Evolutionary conservation across 2,329 filamentous ascomycete genomes (phyloP), one percentile per base, ranked within the genome.

Genomic region (Lizonia empirigonia): DNA sequence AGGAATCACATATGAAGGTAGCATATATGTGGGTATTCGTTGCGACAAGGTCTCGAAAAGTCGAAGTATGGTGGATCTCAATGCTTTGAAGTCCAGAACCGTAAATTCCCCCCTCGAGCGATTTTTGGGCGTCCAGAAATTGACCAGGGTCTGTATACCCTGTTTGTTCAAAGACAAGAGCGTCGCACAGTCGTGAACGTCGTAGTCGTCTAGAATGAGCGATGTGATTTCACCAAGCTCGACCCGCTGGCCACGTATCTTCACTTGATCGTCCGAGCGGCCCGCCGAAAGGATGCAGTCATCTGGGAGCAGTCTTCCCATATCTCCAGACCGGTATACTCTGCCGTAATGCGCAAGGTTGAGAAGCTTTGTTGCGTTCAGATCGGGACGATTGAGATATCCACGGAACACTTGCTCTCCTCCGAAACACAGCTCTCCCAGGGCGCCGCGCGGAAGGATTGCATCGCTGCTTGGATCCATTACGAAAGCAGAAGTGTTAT

Each of bases 341-440:
- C 85, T 83, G 1, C 91, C 91, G 67, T 85, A 88, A 0, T 68
- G 54, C 0, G 85, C 80, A 64, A 95, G 88, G 0, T 84, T 58
- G 38, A 93, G 78, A 52, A 96, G 90, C 60, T 86, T 90, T 10
- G 79, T 74, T 0, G 76, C 71, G 0, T 87, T 90, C 32, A 89
- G 73, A 3, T 81, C 78, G 0, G 83, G 80, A 70, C 82, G 78
- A 50, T 87, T 84, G 22, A 94, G 78, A 64, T 93, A 96, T 1
- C 90, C 90, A 30, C 81, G 78, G 33, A 80, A 83, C 5, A 96
- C 84, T 72, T 96, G 91, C 39, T 89, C 84, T 9, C 91, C 92
- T 12, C 90, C 91, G 69, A 96, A 94, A 64, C 89, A 95, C 6
- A 96, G 79, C 69, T 96, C 91, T 9, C 92, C 92, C 13, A 90